Evolutionary conservation across 2,329 filamentous ascomycete species (phyloP), one percentile per base, ranked within the genome.

Genomic region (Xylariaceae sp.): DNA sequence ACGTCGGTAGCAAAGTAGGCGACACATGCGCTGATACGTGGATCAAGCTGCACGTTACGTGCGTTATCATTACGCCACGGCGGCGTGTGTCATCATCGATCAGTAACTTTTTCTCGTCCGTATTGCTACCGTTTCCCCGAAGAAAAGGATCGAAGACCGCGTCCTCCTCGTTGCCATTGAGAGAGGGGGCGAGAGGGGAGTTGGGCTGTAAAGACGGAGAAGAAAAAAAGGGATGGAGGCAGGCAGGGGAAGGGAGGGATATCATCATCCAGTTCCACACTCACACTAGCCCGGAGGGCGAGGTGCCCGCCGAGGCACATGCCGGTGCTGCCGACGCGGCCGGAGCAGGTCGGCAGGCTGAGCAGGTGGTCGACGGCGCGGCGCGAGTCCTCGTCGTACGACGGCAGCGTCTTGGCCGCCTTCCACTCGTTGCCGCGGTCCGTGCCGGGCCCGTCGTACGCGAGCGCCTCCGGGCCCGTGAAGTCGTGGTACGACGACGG

Each of bases 241-340:
- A n/a, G n/a, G n/a, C n/a, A n/a, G n/a, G n/a, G n/a, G n/a, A n/a
- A n/a, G n/a, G n/a, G n/a, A n/a, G n/a, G n/a, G n/a, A n/a, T n/a
- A n/a, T n/a, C n/a, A n/a, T n/a, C n/a, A n/a, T n/a, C n/a, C n/a
- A n/a, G n/a, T n/a, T n/a, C n/a, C n/a, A 29, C 27, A 56, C 67
- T 38, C 64, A 75, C 71, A 41, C 64, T 64, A 27, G 72, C 70
- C 34, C 59, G 83, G 31, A 77, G 58, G 35, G 77, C 85, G 13
- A 95, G 74, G 55, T 95, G 90, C 2, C 90, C 89, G 33, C 90
- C 90, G 1, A 95, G 76, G 58, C 89, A 95, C 89, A 95, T 95
- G 40, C 86, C 86, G 10, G 83, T 88, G 4, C 80, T 68, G 29
- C 85, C 85, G 46, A 94, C 75, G 22, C 75, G 72, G 31, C 88